A percentile compares a stretch with the other conserved stretches of the same genome.
phyloP scores from a whole-genome alignment of 2,329 filamentous ascomycete genomes.

The Colletotrichum costaricense region DNA sequence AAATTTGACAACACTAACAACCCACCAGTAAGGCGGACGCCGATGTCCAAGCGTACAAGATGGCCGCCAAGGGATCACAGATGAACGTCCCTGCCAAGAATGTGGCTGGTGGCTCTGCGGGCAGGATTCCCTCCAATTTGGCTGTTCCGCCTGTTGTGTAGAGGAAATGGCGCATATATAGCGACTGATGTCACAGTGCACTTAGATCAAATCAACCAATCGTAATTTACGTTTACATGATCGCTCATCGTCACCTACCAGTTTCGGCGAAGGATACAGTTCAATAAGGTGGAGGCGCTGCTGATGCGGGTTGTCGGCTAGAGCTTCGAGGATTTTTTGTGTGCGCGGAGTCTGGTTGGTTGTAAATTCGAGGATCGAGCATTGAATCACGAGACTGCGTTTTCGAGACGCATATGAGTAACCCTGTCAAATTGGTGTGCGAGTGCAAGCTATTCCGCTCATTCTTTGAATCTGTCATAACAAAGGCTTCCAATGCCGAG shows the following conservation, averaged over 20 bases:
- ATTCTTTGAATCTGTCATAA: too few relatives aligned
- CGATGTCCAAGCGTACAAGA: conserved; percentile 21
- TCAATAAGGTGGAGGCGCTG: neutral
- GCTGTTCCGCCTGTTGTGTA: conserved; percentile 13
- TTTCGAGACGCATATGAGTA: too few relatives aligned
- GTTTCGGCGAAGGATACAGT: neutral
- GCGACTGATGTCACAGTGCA: neutral
- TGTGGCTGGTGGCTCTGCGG: conserved; percentile 10
- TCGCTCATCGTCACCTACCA: neutral
- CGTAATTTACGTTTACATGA: neutral
- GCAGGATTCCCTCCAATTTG: conserved; percentile 17
- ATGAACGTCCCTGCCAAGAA: conserved; percentile 30
- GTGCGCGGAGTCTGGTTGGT: neutral
- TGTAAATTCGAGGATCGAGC: neutral
- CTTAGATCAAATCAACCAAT: neutral
- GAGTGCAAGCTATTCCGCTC: too few relatives aligned
- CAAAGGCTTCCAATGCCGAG: too few relatives aligned
- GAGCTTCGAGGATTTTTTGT: neutral
- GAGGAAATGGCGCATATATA: neutral
- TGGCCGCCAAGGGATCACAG: conserved; percentile 14
- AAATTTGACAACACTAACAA: neutral
- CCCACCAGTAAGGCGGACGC: conserved; percentile 18
- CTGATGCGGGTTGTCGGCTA: conserved; percentile 11
- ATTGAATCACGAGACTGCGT: neutral
- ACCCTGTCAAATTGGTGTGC: too few relatives aligned